phyloP scores from a whole-genome alignment of 169 alveolate genomes.

The Eimeria necatrix region DNA sequence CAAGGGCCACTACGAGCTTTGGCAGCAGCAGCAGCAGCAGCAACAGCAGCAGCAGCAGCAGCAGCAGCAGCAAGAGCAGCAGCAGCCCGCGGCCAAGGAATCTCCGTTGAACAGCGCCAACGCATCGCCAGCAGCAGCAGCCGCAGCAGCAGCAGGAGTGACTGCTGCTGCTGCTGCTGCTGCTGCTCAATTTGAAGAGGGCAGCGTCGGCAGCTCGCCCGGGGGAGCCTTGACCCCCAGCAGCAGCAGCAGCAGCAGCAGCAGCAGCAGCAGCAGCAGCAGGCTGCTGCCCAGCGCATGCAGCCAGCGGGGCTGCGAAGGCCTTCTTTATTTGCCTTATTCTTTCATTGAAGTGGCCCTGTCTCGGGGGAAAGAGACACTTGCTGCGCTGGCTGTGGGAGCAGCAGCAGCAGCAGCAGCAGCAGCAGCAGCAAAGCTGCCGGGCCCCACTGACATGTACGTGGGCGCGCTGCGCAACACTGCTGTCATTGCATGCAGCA shows the following conservation, averaged over 20 bases:
- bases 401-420: background rate
- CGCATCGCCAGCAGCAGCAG: constrained; percentile 1
- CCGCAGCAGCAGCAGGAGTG: background rate
- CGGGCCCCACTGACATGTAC: constrained; percentile 61
- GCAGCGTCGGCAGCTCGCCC: background rate
- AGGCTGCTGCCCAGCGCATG: constrained; percentile 72
- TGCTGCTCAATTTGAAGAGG: background rate
- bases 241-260: background rate
- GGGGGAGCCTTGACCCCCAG: background rate
- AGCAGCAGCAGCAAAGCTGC: too few relatives aligned
- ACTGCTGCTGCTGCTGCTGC: background rate
- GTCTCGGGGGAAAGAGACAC: constrained; percentile 75
- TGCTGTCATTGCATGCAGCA: constrained; percentile 37
- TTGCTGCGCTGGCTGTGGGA: constrained; percentile 62
- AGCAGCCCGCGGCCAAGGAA: too few relatives aligned
- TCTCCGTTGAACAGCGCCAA: too few relatives aligned
- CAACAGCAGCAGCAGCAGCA: background rate
- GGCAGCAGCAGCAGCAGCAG: constrained; percentile 31
- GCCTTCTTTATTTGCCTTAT: constrained; percentile 81
- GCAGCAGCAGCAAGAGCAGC: constrained; percentile 17
- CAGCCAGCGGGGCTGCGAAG: constrained; percentile 74
- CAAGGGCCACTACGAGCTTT: background rate
- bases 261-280: constrained; percentile 16
- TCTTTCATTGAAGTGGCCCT: constrained; percentile 83
- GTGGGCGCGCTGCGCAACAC: constrained; percentile 58